phyloP scores from a whole-genome alignment of 2,329 filamentous ascomycete genomes.

The Colletotrichum plurivorum region DNA sequence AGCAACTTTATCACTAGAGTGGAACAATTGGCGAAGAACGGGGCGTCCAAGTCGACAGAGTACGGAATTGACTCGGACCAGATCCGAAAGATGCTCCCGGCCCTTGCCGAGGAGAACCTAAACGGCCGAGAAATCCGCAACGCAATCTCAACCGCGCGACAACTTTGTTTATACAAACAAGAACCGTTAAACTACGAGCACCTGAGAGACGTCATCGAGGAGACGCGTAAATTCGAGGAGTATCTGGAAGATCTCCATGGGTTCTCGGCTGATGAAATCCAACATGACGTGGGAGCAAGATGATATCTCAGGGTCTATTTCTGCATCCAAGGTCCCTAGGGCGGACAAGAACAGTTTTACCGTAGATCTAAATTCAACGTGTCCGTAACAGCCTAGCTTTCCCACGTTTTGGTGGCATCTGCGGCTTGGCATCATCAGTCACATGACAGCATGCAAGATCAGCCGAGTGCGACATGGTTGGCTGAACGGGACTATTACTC shows the following conservation, averaged over 20 bases:
- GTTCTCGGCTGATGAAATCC: not conserved
- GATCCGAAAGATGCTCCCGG: not conserved
- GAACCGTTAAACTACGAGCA: not conserved
- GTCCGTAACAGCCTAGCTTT: too few relatives aligned
- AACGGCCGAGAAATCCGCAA: slow-evolving; percentile 19
- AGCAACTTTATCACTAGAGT: not conserved
- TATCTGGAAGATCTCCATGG: slow-evolving; percentile 1
- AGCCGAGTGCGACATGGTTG: too few relatives aligned
- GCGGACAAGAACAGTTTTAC: too few relatives aligned
- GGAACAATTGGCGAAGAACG: not conserved
- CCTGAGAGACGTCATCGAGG: not conserved
- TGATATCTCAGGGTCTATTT: too few relatives aligned
- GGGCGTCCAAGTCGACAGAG: not conserved
- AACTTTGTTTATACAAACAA: not conserved
- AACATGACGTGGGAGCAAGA: too few relatives aligned
- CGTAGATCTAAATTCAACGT: too few relatives aligned
- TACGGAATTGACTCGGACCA: not conserved
- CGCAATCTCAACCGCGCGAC: not conserved
- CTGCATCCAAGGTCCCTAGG: too few relatives aligned
- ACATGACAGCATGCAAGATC: too few relatives aligned
- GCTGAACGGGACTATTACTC: too few relatives aligned
- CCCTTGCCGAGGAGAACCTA: not conserved
- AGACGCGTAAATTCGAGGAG: not conserved
- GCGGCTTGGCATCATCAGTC: too few relatives aligned
- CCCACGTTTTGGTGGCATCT: too few relatives aligned